Base-by-base conservation (phyloP, 345 rosid genomes). In the Corymbia maculata region DNA sequence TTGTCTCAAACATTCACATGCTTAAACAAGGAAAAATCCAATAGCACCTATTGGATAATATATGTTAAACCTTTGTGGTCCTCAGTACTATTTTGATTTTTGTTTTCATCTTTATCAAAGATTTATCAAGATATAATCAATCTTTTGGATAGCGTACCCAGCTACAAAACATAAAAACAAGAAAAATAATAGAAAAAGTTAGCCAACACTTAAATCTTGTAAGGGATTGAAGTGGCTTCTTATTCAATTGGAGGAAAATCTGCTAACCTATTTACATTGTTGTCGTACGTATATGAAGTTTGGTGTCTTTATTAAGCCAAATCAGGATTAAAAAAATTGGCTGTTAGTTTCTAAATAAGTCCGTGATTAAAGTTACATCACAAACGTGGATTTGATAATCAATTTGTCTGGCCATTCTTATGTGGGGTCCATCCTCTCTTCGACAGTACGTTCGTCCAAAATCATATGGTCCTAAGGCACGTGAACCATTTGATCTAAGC, bases 401-500 rank as follows among this genome's bases (percentile, higher is more conserved):
- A 52, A 51, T 22, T 87, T 52, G 88, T 19, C 88, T 9, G 75
- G 85, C 85, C 19, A 82, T 30, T 87, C 84, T 17, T 75, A 19
- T 36, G 82, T 84, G 21, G 45, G 88, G 30, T 26, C 79, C 85
- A n/a, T 50, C 85, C 14, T 87, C 64, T 49, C 88, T 44, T 75
- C 28, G 84, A 75, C 49, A 75, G 19, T 21, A 75, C 26, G 84
- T 75, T 75, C 22, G 84, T 75, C n/a, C 79, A 42, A 87, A 64
- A 49, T 51, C n/a, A 87, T 13, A 64, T 49, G 88, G 53, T 50
- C 88, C 59, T 68, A 45, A 75, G 50, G 88, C 88, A 70, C 85
- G 88, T 87, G 88, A 87, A 87, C 88, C 85, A 45, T 87, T 87
- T 51, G 85, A 49, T 68, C 85, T 87, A 49, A 75, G 84, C 49